A percentile compares a stretch with the other conserved stretches of the same genome.
These are phyloP conservation scores for Purpureocillium lavendulum DNA, from an alignment of 2,329 filamentous ascomycete species.

Conservation along the genomic window DNA sequence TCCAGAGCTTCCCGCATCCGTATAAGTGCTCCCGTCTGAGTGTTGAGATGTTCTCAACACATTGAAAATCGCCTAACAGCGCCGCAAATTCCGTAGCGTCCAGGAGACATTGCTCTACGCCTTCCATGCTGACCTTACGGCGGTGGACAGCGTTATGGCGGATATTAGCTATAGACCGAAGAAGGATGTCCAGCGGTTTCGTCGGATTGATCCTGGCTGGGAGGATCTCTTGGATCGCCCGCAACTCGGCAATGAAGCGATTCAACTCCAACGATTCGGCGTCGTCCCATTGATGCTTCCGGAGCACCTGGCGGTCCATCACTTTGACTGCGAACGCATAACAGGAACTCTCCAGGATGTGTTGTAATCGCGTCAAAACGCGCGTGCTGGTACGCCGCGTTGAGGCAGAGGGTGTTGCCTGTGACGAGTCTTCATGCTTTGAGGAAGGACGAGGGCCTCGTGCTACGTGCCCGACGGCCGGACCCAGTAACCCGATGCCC, in stretches of 20 bases:
- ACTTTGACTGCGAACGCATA: slow-evolving; percentile 1
- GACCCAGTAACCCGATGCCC: too few relatives aligned
- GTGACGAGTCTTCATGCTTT: too few relatives aligned
- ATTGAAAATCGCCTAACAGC: background rate
- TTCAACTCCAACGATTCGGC: slow-evolving; percentile 5
- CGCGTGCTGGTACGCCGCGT: background rate
- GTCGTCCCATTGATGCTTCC: slow-evolving; percentile 1
- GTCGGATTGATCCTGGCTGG: background rate
- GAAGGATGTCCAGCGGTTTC: background rate
- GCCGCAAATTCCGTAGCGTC: slow-evolving; percentile 1
- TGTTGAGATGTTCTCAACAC: background rate
- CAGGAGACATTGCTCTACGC: slow-evolving; percentile 1
- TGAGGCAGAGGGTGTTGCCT: slow-evolving; percentile 2
- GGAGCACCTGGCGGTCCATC: slow-evolving; percentile 1
- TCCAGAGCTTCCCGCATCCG: background rate
- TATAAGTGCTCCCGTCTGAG: background rate
- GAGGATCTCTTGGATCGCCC: background rate
- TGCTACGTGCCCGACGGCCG: too few relatives aligned
- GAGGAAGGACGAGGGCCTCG: too few relatives aligned
- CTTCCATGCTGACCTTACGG: slow-evolving; percentile 1
- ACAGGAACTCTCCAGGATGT: slow-evolving; percentile 2
- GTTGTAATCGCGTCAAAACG: slow-evolving; percentile 3
- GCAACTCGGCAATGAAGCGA: slow-evolving; percentile 1
- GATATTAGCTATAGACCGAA: slow-evolving; percentile 4
- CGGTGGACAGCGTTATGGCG: slow-evolving; percentile 6